Conservation (phyloP, 1,284 basidiomycete genomes). For the Apiotrichum sp. region DNA sequence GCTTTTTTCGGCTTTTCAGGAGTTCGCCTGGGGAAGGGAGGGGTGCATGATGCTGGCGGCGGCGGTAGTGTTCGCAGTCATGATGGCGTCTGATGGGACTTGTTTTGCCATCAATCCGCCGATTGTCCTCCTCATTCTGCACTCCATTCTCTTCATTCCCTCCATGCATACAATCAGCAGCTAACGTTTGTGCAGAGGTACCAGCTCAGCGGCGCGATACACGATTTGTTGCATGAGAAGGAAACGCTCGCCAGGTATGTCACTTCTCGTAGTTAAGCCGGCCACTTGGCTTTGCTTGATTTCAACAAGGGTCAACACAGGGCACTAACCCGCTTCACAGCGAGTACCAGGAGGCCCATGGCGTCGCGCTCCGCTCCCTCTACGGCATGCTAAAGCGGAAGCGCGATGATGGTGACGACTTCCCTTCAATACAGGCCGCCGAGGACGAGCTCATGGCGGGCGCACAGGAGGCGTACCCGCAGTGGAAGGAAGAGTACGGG, state of each 20-base stretch:
- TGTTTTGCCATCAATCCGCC: too few relatives aligned
- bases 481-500: slow-evolving; percentile 28
- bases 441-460: slow-evolving; percentile 15
- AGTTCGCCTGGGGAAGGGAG: too few relatives aligned
- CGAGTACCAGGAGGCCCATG: slow-evolving; percentile 27
- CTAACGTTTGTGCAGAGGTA: slow-evolving; percentile 3
- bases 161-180: too few relatives aligned
- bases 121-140: too few relatives aligned
- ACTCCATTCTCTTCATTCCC: too few relatives aligned
- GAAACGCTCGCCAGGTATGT: slow-evolving; percentile 24
- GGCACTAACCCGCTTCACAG: slow-evolving; percentile 10
- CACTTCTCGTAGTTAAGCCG: neutral
- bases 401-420: slow-evolving; percentile 15
- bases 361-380: slow-evolving; percentile 24
- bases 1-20: too few relatives aligned
- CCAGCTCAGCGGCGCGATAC: slow-evolving; percentile 27
- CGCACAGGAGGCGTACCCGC: slow-evolving; percentile 22
- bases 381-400: slow-evolving; percentile 29
- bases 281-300: too few relatives aligned
- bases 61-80: too few relatives aligned
- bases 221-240: slow-evolving; percentile 24
- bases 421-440: slow-evolving; percentile 19
- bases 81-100: too few relatives aligned
- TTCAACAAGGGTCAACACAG: neutral
- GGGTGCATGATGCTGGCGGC: too few relatives aligned